These are phyloP conservation scores for Pseudocercospora musae DNA, from an alignment of 2,329 filamentous ascomycete species.

Conservation along the genomic window DNA sequence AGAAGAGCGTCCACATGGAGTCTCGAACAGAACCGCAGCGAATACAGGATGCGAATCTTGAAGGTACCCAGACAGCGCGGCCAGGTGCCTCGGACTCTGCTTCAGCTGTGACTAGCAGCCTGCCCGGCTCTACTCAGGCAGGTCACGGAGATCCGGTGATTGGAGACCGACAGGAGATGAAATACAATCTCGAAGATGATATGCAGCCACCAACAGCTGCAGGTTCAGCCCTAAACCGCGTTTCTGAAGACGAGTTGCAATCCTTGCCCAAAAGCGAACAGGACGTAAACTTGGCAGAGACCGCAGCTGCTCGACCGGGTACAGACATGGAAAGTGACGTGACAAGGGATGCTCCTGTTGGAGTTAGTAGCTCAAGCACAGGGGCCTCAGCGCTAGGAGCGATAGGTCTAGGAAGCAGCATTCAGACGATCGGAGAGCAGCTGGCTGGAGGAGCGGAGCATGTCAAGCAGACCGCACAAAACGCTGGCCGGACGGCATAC, in stretches of 20 bases:
- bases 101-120: neutral
- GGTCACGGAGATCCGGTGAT: too few species aligned
- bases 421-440: neutral
- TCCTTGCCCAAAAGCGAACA: constrained; percentile 3
- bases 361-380: neutral
- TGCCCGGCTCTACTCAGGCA: neutral
- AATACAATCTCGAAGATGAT: neutral
- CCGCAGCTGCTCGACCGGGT: constrained; percentile 12
- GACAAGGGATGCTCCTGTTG: constrained; percentile 2
- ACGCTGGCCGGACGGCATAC: neutral
- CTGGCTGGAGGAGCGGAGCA: constrained; percentile 5
- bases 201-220: neutral
- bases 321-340: neutral
- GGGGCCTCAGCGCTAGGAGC: neutral
- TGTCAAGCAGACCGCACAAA: neutral
- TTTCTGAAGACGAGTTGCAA: neutral
- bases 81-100: constrained; percentile 4
- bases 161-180: neutral
- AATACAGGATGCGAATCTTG: constrained; percentile 8
- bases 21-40: neutral
- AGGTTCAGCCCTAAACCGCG: neutral
- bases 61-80: constrained; percentile 4
- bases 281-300: constrained; percentile 11
- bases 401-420: neutral
- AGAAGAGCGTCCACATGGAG: neutral